Conservation (phyloP, 805 yeast species). For the Candida odintsovae region DNA sequence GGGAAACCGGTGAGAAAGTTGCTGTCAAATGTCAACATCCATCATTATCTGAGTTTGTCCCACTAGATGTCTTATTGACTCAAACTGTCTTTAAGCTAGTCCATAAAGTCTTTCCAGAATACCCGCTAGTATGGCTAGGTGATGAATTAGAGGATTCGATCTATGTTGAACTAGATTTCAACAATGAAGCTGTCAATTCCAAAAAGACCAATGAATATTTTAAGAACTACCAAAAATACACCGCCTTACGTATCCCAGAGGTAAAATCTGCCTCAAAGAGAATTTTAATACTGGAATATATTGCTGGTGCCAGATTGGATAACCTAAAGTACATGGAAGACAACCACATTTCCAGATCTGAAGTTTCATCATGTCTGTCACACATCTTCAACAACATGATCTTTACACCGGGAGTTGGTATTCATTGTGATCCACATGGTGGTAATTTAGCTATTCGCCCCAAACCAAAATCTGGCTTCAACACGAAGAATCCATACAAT, state of each 20-base stretch:
- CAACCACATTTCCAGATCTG: slow-evolving; percentile 63
- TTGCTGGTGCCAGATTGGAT: slow-evolving; percentile 80
- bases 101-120: slow-evolving; percentile 82
- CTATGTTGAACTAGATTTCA: slow-evolving; percentile 85
- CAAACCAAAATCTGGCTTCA: slow-evolving; percentile 21
- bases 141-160: slow-evolving; percentile 87
- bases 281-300: slow-evolving; percentile 81
- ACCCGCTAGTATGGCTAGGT: slow-evolving; percentile 92
- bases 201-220: slow-evolving; percentile 64
- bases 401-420: slow-evolving; percentile 83
- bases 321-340: slow-evolving; percentile 57
- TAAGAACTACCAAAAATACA: slow-evolving; percentile 42
- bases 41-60: slow-evolving; percentile 77
- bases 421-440: slow-evolving; percentile 98
- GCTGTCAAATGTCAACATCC: slow-evolving; percentile 98
- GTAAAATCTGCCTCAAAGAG: slow-evolving; percentile 62
- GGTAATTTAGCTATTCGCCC: slow-evolving; percentile 86
- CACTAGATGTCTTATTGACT: slow-evolving; percentile 80
- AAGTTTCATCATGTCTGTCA: slow-evolving; percentile 79
- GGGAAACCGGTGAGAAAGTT: slow-evolving; percentile 55
- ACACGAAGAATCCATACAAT: slow-evolving; percentile 45
- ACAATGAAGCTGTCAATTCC: slow-evolving; percentile 82
- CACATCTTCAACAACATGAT: slow-evolving; percentile 94
- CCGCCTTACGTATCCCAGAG: slow-evolving; percentile 78
- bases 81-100: slow-evolving; percentile 67